phyloP scores from a whole-genome alignment of 805 yeast species.

The Metschnikowia lachancei region DNA sequence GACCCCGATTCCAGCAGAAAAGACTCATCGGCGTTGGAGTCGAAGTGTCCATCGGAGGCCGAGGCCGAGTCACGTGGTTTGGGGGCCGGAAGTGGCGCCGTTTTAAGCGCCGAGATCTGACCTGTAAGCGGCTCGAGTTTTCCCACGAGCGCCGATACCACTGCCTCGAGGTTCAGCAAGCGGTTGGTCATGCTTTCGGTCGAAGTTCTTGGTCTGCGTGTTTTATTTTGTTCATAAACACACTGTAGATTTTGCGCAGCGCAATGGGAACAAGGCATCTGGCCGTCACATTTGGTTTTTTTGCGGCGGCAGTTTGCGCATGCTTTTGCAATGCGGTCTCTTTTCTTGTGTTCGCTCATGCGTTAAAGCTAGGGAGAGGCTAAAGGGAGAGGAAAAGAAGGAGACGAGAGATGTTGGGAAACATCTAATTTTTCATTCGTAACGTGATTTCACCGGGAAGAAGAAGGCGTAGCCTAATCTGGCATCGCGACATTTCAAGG shows the following conservation, averaged over 20 bases:
- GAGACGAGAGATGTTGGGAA: background rate
- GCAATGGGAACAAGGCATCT: slow-evolving; percentile 15
- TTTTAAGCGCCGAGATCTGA: background rate
- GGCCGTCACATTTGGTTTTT: slow-evolving; percentile 18
- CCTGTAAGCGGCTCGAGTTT: slow-evolving; percentile 10
- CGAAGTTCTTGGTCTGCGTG: slow-evolving; percentile 7
- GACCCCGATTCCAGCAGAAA: background rate
- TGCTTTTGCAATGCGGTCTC: slow-evolving; percentile 16
- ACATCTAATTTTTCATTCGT: too few relatives aligned
- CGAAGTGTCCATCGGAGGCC: background rate
- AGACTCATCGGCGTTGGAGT: slow-evolving; percentile 3
- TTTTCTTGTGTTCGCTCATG: slow-evolving; percentile 3
- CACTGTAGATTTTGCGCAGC: slow-evolving; percentile 9
- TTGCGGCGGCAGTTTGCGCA: slow-evolving; percentile 19
- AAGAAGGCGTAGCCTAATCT: too few relatives aligned
- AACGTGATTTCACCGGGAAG: too few relatives aligned
- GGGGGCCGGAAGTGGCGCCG: background rate
- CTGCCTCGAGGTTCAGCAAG: slow-evolving; percentile 4
- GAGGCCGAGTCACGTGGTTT: background rate
- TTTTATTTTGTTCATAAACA: slow-evolving; percentile 13
- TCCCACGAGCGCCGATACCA: slow-evolving; percentile 5
- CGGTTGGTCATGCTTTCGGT: slow-evolving; percentile 1
- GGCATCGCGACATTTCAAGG: too few relatives aligned
- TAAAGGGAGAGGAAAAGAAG: background rate
- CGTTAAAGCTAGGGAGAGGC: too few relatives aligned